Base-by-base conservation (phyloP, 1,284 basidiomycete genomes). In the Puccinia horiana region DNA sequence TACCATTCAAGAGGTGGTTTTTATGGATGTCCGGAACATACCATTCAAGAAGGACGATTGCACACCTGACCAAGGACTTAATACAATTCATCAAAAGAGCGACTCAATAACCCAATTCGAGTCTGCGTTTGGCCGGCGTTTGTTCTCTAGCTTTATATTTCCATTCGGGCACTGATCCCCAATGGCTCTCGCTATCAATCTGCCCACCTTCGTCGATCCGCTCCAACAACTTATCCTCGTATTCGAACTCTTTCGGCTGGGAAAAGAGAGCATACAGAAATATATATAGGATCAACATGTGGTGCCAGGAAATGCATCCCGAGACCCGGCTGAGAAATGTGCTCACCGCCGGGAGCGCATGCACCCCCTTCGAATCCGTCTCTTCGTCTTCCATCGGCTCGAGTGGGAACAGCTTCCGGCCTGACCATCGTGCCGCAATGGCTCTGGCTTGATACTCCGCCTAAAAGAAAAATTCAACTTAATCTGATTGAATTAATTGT, bases 381-480 rank as follows among this genome's bases (percentile, higher is more conserved):
- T 32, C 35, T 26, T 79, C 49, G 49, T 79, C 54, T 26, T 2
- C n/a, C 32, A 70, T 67, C 49, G 65, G 77, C 16, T 26, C 20
- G 9, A 79, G 42, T 16, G 61, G 18, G 54, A 79, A 69, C 14
- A 12, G 35, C 32, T 29, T 42, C 20, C 37, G 37, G 35, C 58
- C 58, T 0, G 76, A 77, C 76, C 76, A 77, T 65, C 56, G 32
- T 26, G 76, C 61, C 32, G 76, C 61, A 77, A 77, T 65, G 32
- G 76, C 76, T 42, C 76, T 65, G 8, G 61, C 76, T 77, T 77
- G 76, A 49, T 77, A 63, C 65, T 77, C 76, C 61, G 76, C 76
- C 76, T 75, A 37, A 58, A 11, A 56, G 63, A 56, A 8, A 23
- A 76, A 35, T 16, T 61, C 35, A 32, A 56, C 16, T 40, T 44